A percentile compares a stretch with the other conserved stretches of the same genome.
Evolutionary conservation across 192 early-diverging fungal genomes (phyloP).

Genomic region (Coemansia sp.): DNA sequence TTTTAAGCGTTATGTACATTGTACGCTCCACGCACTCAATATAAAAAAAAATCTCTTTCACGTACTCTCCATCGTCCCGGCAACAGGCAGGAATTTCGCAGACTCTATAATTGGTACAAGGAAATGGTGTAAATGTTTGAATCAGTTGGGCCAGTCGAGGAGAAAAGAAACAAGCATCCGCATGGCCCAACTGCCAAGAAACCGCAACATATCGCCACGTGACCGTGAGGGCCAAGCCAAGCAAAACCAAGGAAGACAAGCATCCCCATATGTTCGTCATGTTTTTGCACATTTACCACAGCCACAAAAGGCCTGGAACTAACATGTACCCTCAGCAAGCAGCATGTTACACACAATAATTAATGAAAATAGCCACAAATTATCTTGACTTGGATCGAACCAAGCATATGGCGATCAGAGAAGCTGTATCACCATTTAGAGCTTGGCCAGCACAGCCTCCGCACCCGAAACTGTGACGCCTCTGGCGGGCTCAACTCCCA

Average conservation of each 20-base stretch:
- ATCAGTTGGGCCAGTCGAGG: neutral
- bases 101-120: neutral
- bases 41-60: neutral
- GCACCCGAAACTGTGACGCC: constrained; percentile 64
- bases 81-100: neutral
- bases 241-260: too few species aligned
- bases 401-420: neutral
- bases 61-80: constrained; percentile 31
- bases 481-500: constrained; percentile 66
- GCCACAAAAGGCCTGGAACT: too few species aligned
- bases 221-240: neutral
- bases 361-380: neutral
- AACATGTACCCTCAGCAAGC: neutral
- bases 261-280: too few species aligned
- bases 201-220: neutral
- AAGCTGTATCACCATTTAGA: constrained; percentile 26
- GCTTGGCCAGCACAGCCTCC: constrained; percentile 59
- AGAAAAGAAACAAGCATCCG: neutral
- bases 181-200: neutral
- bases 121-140: neutral
- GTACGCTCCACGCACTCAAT: neutral
- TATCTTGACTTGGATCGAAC: neutral
- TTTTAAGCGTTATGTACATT: neutral
- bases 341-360: neutral
- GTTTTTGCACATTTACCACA: too few species aligned